Evolutionary conservation across 495 filamentous ascomycete genomes (phyloP), one percentile per base, ranked within the genome.

Genomic region (Xylaria scruposa): DNA sequence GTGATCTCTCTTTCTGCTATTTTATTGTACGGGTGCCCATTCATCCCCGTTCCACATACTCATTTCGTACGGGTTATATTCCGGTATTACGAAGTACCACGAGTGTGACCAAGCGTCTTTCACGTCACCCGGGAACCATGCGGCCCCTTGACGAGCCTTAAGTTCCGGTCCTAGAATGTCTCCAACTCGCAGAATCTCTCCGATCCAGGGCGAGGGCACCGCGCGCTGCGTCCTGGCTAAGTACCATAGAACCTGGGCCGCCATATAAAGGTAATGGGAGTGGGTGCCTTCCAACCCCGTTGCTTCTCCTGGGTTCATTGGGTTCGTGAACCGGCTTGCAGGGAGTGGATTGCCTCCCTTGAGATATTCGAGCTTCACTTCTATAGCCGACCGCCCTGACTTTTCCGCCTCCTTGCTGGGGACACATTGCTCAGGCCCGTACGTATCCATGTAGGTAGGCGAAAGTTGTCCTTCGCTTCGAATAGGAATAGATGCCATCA

Each of bases 401-500:
- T n/a, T 56, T 26, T 56, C 10, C 13, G 53, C 53, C 53, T 56
- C 26, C 26, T 17, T 6, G 26, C 53, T 56, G 26, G 53, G 53
- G 29, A 31, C 4, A 26, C 10, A 56, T 26, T 17, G 26, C 29
- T 56, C 53, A 26, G 51, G 51, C 17, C 49, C 49, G 9, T 6
- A 13, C 17, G 15, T 0, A 17, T 31, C 29, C 5, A 1, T 4
- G 17, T 0, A 7, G 12, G 3, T 4, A 21, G 33, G 17, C 3
- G 58, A 38, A 7, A 21, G n/a, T 6, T 17, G 13, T 31, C 53
- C 53, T 15, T 56, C 8, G 2, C 1, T 0, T 66, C 29, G 46
- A 53, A 66, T 36, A 0, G 65, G 65, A 19, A 67, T 54, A 3
- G 65, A 33, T 56, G 65, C 65, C 21, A 67, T 33, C 65, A 67